Evolutionary conservation across 2,329 filamentous ascomycete genomes (phyloP).

Genomic region (Cercospora sp.): DNA sequence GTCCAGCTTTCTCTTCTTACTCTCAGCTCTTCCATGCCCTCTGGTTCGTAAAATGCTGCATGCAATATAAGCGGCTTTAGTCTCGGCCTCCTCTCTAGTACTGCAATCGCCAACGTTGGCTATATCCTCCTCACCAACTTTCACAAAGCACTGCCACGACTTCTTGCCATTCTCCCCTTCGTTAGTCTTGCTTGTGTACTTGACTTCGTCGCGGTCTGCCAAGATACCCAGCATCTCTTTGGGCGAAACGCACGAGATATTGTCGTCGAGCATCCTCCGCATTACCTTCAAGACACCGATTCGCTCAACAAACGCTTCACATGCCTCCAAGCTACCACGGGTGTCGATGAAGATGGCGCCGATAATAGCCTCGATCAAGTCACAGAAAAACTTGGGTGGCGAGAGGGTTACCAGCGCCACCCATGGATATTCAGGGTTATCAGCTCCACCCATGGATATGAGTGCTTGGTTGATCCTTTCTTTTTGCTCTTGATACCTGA

Average conservation of each 20-base stretch:
- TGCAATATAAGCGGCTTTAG: conserved; percentile 33
- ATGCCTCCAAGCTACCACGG: conserved; percentile 59
- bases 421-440: conserved; percentile 69
- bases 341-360: conserved; percentile 85
- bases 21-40: neutral
- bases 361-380: conserved; percentile 77
- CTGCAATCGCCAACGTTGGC: conserved; percentile 39
- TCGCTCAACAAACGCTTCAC: conserved; percentile 60
- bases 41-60: conserved; percentile 1
- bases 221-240: conserved; percentile 69
- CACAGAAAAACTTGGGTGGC: conserved; percentile 76
- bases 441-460: conserved; percentile 70
- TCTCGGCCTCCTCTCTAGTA: conserved; percentile 43
- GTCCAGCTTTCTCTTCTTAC: conserved; percentile 2
- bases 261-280: conserved; percentile 57
- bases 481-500: conserved; percentile 54
- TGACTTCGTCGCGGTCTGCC: conserved; percentile 55
- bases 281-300: conserved; percentile 68
- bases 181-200: conserved; percentile 48
- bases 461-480: conserved; percentile 50
- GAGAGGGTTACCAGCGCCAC: conserved; percentile 64
- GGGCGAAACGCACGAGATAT: conserved; percentile 59
- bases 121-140: conserved; percentile 40
- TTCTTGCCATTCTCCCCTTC: conserved; percentile 18
- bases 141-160: conserved; percentile 39